A percentile compares a stretch with the other conserved stretches of the same genome.
Evolutionary conservation across 1,284 basidiomycete genomes (phyloP).

Genomic region (Rhodotorula sp.): DNA sequence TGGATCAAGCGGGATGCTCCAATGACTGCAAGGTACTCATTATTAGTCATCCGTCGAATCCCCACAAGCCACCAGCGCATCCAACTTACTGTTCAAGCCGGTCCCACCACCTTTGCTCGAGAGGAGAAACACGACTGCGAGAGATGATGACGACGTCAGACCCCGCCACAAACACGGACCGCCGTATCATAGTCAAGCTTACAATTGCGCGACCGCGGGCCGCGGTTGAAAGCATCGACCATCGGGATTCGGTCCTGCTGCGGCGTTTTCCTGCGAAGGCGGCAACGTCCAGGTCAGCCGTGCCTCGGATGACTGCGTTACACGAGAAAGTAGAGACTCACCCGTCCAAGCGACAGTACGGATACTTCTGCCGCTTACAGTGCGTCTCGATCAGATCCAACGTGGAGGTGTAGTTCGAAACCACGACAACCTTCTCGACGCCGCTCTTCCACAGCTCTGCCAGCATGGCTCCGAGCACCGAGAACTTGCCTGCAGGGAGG

Average conservation of each 20-base stretch:
- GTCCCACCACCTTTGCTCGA: conserved; percentile 95
- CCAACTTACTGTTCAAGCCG: conserved; percentile 67
- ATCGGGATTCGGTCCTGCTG: conserved; percentile 76
- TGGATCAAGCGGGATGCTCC: conserved; percentile 75
- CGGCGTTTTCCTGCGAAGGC: conserved; percentile 64
- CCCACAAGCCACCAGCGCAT: conserved; percentile 58
- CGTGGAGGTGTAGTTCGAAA: conserved; percentile 60
- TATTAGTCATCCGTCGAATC: not conserved
- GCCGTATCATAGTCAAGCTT: conserved; percentile 37
- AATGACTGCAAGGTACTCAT: conserved; percentile 26
- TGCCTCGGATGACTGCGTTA: not conserved
- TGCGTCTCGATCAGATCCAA: conserved; percentile 86
- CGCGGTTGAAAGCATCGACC: conserved; percentile 75
- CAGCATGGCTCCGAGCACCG: conserved; percentile 71
- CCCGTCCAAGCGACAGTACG: conserved; percentile 83
- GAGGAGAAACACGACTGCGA: conserved; percentile 75
- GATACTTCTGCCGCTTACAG: conserved; percentile 72
- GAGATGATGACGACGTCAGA: not conserved
- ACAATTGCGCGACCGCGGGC: conserved; percentile 66
- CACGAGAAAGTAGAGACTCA: conserved; percentile 1
- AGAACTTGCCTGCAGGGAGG: conserved; percentile 70
- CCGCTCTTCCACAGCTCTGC: conserved; percentile 63
- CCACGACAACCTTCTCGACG: conserved; percentile 85
- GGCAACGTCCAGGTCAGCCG: not conserved
- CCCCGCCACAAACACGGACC: not conserved